These are phyloP conservation scores for Botrytis pseudocinerea DNA, from an alignment of 2,329 filamentous ascomycete species.

Conservation along the genomic window DNA sequence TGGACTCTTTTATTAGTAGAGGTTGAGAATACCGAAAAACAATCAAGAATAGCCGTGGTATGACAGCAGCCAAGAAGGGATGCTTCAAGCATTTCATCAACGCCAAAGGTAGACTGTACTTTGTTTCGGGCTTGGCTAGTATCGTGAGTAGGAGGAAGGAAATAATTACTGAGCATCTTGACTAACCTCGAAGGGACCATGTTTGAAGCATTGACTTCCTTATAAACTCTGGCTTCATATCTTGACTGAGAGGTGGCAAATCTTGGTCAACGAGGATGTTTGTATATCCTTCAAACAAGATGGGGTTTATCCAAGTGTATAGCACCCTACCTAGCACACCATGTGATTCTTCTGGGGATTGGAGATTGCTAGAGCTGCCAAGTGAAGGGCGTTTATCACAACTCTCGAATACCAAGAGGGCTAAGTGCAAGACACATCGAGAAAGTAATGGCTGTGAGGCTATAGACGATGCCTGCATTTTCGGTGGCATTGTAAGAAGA, in stretches of 20 bases:
- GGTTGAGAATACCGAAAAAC: conserved; percentile 47
- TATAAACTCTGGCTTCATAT: conserved; percentile 27
- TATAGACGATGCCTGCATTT: neutral
- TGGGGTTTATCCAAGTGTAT: conserved; percentile 34
- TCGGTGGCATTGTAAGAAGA: neutral
- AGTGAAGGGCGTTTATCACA: conserved; percentile 20
- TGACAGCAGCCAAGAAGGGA: conserved; percentile 40
- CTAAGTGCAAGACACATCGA: neutral
- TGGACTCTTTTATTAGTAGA: conserved; percentile 44
- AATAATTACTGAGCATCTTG: neutral
- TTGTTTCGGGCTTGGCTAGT: conserved; percentile 30
- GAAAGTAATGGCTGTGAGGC: neutral
- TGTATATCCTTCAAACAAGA: conserved; percentile 30
- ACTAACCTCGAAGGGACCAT: conserved; percentile 31
- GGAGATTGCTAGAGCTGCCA: neutral
- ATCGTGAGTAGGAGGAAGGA: neutral
- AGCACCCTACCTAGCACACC: conserved; percentile 28
- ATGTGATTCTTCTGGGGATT: conserved; percentile 28
- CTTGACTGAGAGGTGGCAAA: conserved; percentile 28
- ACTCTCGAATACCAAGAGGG: conserved; percentile 28
- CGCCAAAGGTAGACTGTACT: conserved; percentile 40
- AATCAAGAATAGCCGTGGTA: conserved; percentile 44
- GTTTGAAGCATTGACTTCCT: conserved; percentile 27
- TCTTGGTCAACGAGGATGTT: conserved; percentile 30
- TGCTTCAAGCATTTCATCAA: conserved; percentile 39